These are phyloP conservation scores for Dioscorea zingiberensis DNA, from an alignment of 106 monocot genomes.

Conservation along the genomic window DNA sequence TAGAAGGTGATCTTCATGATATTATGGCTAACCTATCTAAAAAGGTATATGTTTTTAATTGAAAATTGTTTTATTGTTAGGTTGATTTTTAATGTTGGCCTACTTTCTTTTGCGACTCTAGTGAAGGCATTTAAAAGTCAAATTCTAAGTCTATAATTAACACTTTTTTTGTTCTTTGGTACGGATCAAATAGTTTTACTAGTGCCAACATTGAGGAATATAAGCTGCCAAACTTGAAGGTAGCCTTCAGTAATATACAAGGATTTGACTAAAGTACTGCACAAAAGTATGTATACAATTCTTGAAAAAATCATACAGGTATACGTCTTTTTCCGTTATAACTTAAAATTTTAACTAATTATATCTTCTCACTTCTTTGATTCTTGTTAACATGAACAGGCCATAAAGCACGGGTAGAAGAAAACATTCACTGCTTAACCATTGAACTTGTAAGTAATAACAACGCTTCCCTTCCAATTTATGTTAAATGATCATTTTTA, in stretches of 20 bases:
- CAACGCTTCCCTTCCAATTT: too few relatives aligned
- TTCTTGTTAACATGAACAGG: constrained; percentile 49
- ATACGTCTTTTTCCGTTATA: constrained; percentile 6
- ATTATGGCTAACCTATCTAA: too few relatives aligned
- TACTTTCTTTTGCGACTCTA: constrained; percentile 87
- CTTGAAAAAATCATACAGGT: constrained; percentile 95
- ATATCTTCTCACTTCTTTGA: background rate
- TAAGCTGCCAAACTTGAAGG: constrained; percentile 77
- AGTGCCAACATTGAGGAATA: constrained; percentile 90
- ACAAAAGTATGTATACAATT: constrained; percentile 71
- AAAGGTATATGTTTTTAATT: too few relatives aligned
- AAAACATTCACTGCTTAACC: constrained; percentile 85
- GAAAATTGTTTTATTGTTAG: too few relatives aligned
- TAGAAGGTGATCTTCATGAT: too few relatives aligned
- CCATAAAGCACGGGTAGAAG: constrained; percentile 86
- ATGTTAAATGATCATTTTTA: too few relatives aligned
- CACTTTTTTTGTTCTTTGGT: background rate
- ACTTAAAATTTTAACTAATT: background rate
- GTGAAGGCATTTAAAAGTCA: constrained; percentile 71
- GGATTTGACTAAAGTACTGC: constrained; percentile 94
- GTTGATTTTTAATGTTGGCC: constrained; percentile 90
- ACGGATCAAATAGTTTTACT: constrained; percentile 19
- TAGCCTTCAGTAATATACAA: constrained; percentile 77
- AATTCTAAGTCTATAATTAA: too few relatives aligned
- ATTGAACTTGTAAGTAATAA: constrained; percentile 82